Evolutionary conservation across 352 stramenopile genomes (phyloP), one percentile per base, ranked within the genome.

Genomic region (Phytophthora quininea): DNA sequence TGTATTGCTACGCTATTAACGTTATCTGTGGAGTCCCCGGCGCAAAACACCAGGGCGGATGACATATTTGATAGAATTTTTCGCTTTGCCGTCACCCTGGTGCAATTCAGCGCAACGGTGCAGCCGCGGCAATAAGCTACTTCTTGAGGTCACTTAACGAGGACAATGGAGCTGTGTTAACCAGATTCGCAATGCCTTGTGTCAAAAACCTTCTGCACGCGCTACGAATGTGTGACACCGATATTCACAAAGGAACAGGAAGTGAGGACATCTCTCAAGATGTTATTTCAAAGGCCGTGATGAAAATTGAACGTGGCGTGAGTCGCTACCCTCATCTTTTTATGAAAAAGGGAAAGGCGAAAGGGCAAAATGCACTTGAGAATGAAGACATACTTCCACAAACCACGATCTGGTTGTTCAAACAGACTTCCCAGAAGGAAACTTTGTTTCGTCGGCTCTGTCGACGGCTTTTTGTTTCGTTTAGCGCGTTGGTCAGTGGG

Each of bases 11-110:
- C 51, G 30, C 74, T 88, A 46, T 70, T 96, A 15, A 80, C 74
- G 15, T 64, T 76, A 3, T 65, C 72, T 32, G 48, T 88, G 40
- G 80, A 92, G 62, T 47, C 75, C 52, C 53, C 66, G n/a, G 50
- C 24, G 8, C 8, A 58, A 31, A 32, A 74, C 2, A 40, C 54
- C 12, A 81, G 84, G 14, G 69, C 73, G 3, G 77, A 84, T 14
- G 56, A 74, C 6, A 76, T 96, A 14, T 92, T 96, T 37, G 72
- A 92, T 37, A 75, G 84, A 33, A 32, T 96, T 94, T 94, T 61
- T 86, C 83, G 24, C 57, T 96, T 7, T 93, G 83, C 49, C 77
- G 73, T 0, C 88, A 96, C 52, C 83, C 88, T 24, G 74, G 72
- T 14, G 71, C 76, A 53, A 52, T 86, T 3, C 77, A 92, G 42